Evolutionary conservation across 2,329 filamentous ascomycete genomes (phyloP).

Genomic region (Canariomyces notabilis): DNA sequence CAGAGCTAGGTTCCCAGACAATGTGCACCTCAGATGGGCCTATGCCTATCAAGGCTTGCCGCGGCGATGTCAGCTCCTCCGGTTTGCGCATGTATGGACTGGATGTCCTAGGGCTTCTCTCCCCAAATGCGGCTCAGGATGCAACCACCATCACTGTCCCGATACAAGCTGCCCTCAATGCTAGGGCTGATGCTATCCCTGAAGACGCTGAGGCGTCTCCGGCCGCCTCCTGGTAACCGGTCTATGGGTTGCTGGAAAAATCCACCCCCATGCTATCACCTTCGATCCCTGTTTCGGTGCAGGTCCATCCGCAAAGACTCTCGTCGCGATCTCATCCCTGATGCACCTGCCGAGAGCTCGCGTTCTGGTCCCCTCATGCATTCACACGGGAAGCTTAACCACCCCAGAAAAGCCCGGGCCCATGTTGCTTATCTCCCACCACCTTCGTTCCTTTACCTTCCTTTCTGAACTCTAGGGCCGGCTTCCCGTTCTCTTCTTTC

Average conservation of each 20-base stretch:
- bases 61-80: not conserved
- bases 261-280: slow-evolving; percentile 9
- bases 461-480: slow-evolving; percentile 4
- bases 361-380: slow-evolving; percentile 23
- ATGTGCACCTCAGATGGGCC: not conserved
- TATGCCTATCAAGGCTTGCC: not conserved
- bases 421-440: slow-evolving; percentile 12
- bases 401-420: slow-evolving; percentile 5
- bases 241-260: slow-evolving; percentile 17
- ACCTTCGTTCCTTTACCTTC: slow-evolving; percentile 13
- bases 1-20: not conserved
- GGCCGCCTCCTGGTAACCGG: slow-evolving; percentile 14
- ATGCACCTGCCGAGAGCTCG: slow-evolving; percentile 19
- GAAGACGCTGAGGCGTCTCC: slow-evolving; percentile 16
- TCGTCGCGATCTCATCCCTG: slow-evolving; percentile 18
- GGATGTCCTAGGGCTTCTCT: not conserved
- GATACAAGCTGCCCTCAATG: slow-evolving; percentile 12
- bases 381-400: slow-evolving; percentile 18
- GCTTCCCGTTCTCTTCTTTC: slow-evolving; percentile 14
- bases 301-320: slow-evolving; percentile 6
- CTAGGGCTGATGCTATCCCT: too few species aligned
- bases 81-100: not conserved
- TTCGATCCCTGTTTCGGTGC: slow-evolving; percentile 12
- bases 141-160: slow-evolving; percentile 1
- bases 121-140: not conserved